Base-by-base conservation (phyloP, 2,329 filamentous ascomycete species). In the Aquanectria penicillioides region DNA sequence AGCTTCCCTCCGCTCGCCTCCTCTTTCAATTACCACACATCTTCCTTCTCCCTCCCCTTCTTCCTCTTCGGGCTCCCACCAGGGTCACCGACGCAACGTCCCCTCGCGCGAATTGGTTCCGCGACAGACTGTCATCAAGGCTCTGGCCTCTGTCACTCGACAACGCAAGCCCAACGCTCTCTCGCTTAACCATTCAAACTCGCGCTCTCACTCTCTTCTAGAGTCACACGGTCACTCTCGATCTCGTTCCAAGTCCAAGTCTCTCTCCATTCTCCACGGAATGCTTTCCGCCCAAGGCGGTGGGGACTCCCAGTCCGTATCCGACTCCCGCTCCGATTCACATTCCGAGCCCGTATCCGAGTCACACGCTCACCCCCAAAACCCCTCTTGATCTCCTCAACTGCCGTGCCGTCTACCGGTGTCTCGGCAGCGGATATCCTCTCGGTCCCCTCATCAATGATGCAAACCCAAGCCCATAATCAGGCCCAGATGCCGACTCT, bases 81-180 rank as follows among this genome's bases (percentile, higher is more conserved):
- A 61, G 63, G 75, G 68, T 44, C 69, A 82, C 63, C 80, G 77
- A 48, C 83, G 81, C 72, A 81, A 78, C 74, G 75, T 78, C 13
- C 79, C 81, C 26, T 89, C 88, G 10, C 82, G 86, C 72, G 89
- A 92, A 69, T 48, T 64, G 2, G 81, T 94, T 65, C 91, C 92
- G 11, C 87, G 88, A 63, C 92, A 94, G 77, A 94, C 92, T 54
- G 88, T 93, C 70, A 87, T 94, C 80, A 94, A 95, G 78, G 91
- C 91, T 6, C 78, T 94, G 65, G 90, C 90, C 54, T 93, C 91
- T 12, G 81, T 86, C 37, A 79, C 83, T 56, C 83, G 83, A 70
- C 84, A 81, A 67, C 83, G 84, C 67, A 86, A 86, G 70, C 84
- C 88, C 50, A 83, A 89, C 72, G 81, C 87, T 44, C 83, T 89